phyloP scores from a whole-genome alignment of 805 yeast genomes.

The Suhomyces sp. region DNA sequence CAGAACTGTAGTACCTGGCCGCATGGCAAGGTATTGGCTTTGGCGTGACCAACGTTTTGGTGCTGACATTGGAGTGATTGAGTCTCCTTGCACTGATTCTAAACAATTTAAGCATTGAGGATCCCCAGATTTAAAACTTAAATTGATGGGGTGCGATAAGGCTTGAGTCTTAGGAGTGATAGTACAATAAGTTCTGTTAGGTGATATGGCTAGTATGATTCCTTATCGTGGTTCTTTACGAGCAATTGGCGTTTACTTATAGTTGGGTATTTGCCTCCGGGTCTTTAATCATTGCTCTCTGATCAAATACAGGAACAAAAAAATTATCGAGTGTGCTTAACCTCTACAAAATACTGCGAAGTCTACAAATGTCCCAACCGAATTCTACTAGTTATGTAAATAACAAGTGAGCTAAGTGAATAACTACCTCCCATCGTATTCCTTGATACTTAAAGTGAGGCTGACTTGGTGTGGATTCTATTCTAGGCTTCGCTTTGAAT shows the following conservation, averaged over 20 bases:
- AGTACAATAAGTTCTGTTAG: not conserved
- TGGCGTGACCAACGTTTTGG: not conserved
- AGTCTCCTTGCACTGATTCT: not conserved
- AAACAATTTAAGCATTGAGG: not conserved
- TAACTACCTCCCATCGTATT: conserved; percentile 25
- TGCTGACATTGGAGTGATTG: not conserved
- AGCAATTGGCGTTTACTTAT: not conserved
- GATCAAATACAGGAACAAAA: not conserved
- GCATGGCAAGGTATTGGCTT: not conserved
- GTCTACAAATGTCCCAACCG: conserved; percentile 27
- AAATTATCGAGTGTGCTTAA: not conserved
- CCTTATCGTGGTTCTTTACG: not conserved
- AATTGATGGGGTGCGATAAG: not conserved
- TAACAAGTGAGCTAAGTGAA: too few relatives aligned
- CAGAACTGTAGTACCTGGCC: conserved; percentile 15
- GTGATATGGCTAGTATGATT: not conserved
- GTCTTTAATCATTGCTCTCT: not conserved
- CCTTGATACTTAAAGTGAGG: conserved; percentile 10
- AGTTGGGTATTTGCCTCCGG: not conserved
- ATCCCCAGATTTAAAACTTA: not conserved
- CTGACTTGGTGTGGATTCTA: conserved; percentile 18
- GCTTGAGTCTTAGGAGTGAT: not conserved
- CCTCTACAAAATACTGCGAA: not conserved
- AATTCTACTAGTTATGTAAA: conserved; percentile 21
- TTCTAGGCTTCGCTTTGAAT: conserved; percentile 36